A percentile compares a stretch with the other conserved stretches of the same genome.
These are phyloP conservation scores for Linnemannia schmuckeri DNA, from an alignment of 192 early-diverging fungal genomes.

Conservation along the genomic window DNA sequence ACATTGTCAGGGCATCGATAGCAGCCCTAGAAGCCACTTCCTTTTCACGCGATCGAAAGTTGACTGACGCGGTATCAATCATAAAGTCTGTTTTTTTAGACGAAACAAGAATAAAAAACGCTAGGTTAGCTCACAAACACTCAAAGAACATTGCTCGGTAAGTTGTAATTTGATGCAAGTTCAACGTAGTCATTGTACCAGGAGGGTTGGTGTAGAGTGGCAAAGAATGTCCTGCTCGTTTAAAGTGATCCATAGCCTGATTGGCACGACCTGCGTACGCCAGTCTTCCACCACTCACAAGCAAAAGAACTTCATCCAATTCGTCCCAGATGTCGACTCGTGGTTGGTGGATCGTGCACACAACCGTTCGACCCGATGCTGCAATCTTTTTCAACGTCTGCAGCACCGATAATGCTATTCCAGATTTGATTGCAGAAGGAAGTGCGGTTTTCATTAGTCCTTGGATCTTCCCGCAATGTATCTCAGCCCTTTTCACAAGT, in stretches of 20 bases:
- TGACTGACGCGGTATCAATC: conserved; percentile 26
- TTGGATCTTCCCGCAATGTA: too few species aligned
- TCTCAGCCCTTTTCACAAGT: too few species aligned
- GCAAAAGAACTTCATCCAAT: conserved; percentile 83
- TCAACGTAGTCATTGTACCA: neutral
- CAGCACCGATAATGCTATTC: conserved; percentile 7
- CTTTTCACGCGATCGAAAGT: conserved; percentile 10
- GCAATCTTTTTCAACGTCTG: conserved; percentile 24
- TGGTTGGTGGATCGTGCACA: conserved; percentile 93
- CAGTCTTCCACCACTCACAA: conserved; percentile 65
- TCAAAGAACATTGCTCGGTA: too few species aligned
- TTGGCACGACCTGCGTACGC: conserved; percentile 14
- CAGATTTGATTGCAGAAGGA: too few species aligned
- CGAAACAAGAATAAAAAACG: too few species aligned
- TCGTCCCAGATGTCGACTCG: conserved; percentile 76
- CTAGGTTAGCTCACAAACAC: too few species aligned
- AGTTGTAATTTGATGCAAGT: neutral
- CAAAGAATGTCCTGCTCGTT: conserved; percentile 6
- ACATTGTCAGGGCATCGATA: neutral
- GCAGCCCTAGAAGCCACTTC: neutral
- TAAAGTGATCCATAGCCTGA: conserved; percentile 13
- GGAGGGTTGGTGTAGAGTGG: conserved; percentile 16
- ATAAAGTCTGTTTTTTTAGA: conserved; percentile 13
- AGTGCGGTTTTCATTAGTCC: too few species aligned
- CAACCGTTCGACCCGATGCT: conserved; percentile 57